phyloP scores from a whole-genome alignment of 345 rosid genomes.

The Brassica carinata region DNA sequence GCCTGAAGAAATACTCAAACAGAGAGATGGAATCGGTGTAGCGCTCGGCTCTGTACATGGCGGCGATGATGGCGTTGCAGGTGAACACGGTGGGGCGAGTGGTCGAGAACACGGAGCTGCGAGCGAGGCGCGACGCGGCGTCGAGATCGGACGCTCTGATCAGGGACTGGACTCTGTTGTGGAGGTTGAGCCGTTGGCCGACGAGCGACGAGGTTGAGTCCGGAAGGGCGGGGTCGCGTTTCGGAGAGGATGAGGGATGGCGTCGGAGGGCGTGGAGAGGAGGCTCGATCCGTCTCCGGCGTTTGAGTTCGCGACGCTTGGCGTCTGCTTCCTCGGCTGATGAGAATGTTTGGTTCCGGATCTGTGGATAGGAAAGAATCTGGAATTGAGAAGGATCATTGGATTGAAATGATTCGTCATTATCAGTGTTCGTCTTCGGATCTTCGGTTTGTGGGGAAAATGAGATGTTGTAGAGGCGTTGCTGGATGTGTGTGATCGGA shows the following conservation, averaged over 20 bases:
- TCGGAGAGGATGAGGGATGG: slow-evolving; percentile 45
- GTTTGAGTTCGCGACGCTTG: slow-evolving; percentile 83
- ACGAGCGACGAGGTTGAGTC: slow-evolving; percentile 80
- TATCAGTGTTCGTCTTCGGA: background rate
- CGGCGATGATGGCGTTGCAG: slow-evolving; percentile 92
- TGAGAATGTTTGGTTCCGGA: slow-evolving; percentile 45
- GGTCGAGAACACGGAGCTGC: slow-evolving; percentile 65
- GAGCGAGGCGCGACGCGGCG: slow-evolving; percentile 82
- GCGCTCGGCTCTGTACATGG: slow-evolving; percentile 87
- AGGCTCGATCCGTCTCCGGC: slow-evolving; percentile 86
- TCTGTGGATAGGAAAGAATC: background rate
- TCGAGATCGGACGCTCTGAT: slow-evolving; percentile 93
- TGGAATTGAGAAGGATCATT: slow-evolving; percentile 27
- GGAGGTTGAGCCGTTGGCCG: slow-evolving; percentile 84
- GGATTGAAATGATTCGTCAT: slow-evolving; percentile 12
- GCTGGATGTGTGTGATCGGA: background rate
- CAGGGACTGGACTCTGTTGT: too few relatives aligned
- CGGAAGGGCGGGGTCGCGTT: slow-evolving; percentile 91
- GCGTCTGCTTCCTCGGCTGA: slow-evolving; percentile 97
- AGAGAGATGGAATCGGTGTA: slow-evolving; percentile 72
- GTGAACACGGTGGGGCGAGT: slow-evolving; percentile 93
- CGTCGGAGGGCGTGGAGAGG: slow-evolving; percentile 86
- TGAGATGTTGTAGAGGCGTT: background rate
- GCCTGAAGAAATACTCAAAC: slow-evolving; percentile 78
- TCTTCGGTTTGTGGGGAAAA: too few relatives aligned